Conservation (phyloP, 2,329 filamentous ascomycete genomes). For the Aureobasidium sp. region DNA sequence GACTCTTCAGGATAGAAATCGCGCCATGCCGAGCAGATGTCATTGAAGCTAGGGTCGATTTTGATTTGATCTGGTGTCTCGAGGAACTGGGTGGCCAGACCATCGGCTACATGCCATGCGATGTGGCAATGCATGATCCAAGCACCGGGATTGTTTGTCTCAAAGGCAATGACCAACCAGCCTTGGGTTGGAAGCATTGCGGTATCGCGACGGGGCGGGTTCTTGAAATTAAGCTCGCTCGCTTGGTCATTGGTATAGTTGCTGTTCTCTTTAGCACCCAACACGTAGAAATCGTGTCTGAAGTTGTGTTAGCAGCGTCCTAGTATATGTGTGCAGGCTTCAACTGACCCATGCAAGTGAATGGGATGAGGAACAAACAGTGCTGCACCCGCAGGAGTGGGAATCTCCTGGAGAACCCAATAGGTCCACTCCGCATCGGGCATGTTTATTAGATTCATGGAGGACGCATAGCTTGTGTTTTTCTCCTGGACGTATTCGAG, state of each 20-base stretch:
- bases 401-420: constrained; percentile 28
- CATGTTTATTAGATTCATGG: constrained; percentile 3
- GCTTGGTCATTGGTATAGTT: constrained; percentile 21
- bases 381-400: constrained; percentile 14
- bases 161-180: constrained; percentile 34
- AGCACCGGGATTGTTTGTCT: constrained; percentile 36
- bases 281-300: constrained; percentile 28
- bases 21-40: constrained; percentile 26
- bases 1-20: constrained; percentile 20
- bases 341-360: constrained; percentile 8
- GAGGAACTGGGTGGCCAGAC: constrained; percentile 28
- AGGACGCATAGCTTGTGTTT: not conserved
- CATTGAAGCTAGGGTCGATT: constrained; percentile 22
- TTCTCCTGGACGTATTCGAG: constrained; percentile 28
- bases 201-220: constrained; percentile 34
- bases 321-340: not conserved
- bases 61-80: constrained; percentile 22
- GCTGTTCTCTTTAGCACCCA: constrained; percentile 15
- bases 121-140: constrained; percentile 27
- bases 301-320: constrained; percentile 14
- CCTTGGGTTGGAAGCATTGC: constrained; percentile 31
- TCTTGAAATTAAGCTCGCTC: constrained; percentile 26
- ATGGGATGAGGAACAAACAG: constrained; percentile 17
- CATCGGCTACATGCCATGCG: constrained; percentile 28
- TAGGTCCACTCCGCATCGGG: constrained; percentile 23